Conservation (phyloP, 768 basidiomycete species). For the Boletus pseudopeckii region DNA sequence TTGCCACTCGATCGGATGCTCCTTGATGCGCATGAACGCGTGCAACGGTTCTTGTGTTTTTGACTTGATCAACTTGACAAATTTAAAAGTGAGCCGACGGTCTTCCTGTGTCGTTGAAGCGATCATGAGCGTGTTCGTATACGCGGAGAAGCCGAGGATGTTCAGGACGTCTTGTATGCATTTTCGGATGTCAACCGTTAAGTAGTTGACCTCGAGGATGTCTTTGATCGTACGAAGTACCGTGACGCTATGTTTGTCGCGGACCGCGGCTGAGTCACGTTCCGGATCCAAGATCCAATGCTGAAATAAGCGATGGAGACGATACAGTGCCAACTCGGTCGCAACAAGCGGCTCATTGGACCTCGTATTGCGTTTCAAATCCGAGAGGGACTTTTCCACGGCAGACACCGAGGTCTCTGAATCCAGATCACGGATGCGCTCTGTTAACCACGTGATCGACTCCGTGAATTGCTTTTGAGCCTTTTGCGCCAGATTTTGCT, state of each 20-base stretch:
- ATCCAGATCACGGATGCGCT: slow-evolving; percentile 40
- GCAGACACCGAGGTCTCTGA: slow-evolving; percentile 15
- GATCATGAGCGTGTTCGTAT: slow-evolving; percentile 25
- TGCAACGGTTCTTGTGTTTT: slow-evolving; percentile 39
- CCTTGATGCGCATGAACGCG: slow-evolving; percentile 53
- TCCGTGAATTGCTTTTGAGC: slow-evolving; percentile 37
- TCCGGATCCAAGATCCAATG: slow-evolving; percentile 50
- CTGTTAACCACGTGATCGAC: slow-evolving; percentile 51
- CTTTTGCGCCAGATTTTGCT: slow-evolving; percentile 45
- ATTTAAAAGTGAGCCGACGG: slow-evolving; percentile 44
- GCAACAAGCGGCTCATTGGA: slow-evolving; percentile 41
- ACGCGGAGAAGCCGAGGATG: slow-evolving; percentile 47
- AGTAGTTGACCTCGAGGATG: slow-evolving; percentile 34
- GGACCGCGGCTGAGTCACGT: slow-evolving; percentile 34
- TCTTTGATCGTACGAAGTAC: slow-evolving; percentile 50
- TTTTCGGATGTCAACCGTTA: slow-evolving; percentile 29
- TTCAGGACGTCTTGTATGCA: slow-evolving; percentile 40
- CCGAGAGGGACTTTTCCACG: slow-evolving; percentile 34
- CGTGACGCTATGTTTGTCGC: slow-evolving; percentile 45
- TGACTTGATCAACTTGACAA: slow-evolving; percentile 51
- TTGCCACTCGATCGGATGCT: slow-evolving; percentile 63
- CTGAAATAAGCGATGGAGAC: slow-evolving; percentile 47
- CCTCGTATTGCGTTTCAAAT: slow-evolving; percentile 45
- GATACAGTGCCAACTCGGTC: slow-evolving; percentile 51
- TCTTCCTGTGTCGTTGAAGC: slow-evolving; percentile 19